A percentile compares a stretch with the other conserved stretches of the same genome.
Evolutionary conservation across 2,329 filamentous ascomycete genomes (phyloP).

Genomic region (Coniochaeta prunicola): DNA sequence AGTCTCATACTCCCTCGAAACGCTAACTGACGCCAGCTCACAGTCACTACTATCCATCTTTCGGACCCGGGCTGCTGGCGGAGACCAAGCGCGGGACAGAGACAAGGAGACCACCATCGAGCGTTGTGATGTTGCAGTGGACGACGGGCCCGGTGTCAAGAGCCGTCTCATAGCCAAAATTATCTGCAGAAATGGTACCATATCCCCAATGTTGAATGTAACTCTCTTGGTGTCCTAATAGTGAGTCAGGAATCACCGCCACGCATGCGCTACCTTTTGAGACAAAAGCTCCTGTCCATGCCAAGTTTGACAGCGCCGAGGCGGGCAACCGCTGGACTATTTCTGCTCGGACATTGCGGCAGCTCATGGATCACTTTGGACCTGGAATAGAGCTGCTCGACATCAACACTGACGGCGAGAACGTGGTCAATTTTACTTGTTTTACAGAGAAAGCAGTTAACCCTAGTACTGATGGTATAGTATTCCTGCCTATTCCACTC

Average conservation of each 20-base stretch:
- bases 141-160: constrained; percentile 62
- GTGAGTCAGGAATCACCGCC: constrained; percentile 57
- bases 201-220: constrained; percentile 2
- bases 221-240: constrained; percentile 13
- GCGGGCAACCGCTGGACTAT: constrained; percentile 68
- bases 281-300: constrained; percentile 64
- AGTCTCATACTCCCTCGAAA: neutral
- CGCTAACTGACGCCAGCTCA: neutral
- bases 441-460: constrained; percentile 74
- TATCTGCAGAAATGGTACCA: constrained; percentile 60
- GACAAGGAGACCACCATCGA: constrained; percentile 67
- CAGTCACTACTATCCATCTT: constrained; percentile 68
- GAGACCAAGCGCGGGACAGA: constrained; percentile 48
- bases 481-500: neutral
- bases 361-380: constrained; percentile 74
- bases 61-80: constrained; percentile 49
- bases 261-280: constrained; percentile 74
- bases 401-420: constrained; percentile 65
- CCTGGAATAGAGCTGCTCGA: constrained; percentile 75
- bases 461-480: constrained; percentile 47
- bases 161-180: constrained; percentile 71
- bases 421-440: constrained; percentile 69
- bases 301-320: constrained; percentile 61
- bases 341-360: constrained; percentile 61
- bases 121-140: constrained; percentile 64